Base-by-base conservation (phyloP, 2,329 filamentous ascomycete genomes). In the Fusarium chaquense region DNA sequence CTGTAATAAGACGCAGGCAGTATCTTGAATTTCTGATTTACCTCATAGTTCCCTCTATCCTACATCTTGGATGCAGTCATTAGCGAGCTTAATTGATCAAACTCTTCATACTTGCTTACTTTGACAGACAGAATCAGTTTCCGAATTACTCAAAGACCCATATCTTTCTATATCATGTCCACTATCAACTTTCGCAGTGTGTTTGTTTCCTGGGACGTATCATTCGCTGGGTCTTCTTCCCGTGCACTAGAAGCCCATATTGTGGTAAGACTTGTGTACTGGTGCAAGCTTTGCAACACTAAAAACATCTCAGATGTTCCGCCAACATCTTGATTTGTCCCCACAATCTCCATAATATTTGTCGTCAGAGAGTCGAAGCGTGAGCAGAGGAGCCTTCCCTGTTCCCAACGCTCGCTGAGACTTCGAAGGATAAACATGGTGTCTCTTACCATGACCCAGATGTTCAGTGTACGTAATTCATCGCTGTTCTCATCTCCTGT, bases 381-480 rank as follows among this genome's bases (percentile, higher is more conserved):
- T 1, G 18, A 24, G 12, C 44, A 65, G 0, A 64, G n/a, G 0
- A 64, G n/a, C 11, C 6, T 45, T 1, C 62, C 62, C 6, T 65
- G 51, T 2, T 58, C 52, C 60, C 60, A 65, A 8, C 62, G n/a
- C 16, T 64, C 61, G 13, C 59, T 64, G 0, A 64, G 6, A 3
- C 32, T 46, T 0, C 44, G 44, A 4, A 64, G 51, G 1, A 64
- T 45, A 1, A 32, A 64, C 49, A 64, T 64, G 0, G 47, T 46
- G 16, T 64, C 44, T 6, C 57, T 50, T 5, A 64, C n/a, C 4
- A 64, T 15, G 11, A 64, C 30, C 61, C 59, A 64, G 1, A 64
- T 53, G 4, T 50, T 30, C 0, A 45, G 8, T 4, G 30, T n/a
- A 2, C 28, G 32, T 2, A 63, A 12, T 0, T 10, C 3, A n/a